A percentile compares a stretch with the other conserved stretches of the same genome.
Conservation (phyloP, 2,329 filamentous ascomycete species). For the Trichoderma oligosporum region DNA sequence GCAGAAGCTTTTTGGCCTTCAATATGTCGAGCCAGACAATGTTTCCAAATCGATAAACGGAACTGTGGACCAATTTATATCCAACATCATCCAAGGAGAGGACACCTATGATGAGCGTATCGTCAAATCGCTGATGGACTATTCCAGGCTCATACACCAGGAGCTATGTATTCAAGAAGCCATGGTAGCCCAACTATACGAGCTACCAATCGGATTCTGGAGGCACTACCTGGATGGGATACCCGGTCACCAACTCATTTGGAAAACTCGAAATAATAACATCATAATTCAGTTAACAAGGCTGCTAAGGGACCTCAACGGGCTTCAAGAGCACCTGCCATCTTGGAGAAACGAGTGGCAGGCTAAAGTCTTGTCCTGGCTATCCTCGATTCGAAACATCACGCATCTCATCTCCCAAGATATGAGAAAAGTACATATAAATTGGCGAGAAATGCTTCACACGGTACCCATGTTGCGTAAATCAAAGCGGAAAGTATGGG, state of each 20-base stretch:
- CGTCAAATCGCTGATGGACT: constrained; percentile 21
- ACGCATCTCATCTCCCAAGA: constrained; percentile 18
- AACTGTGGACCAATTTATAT: not conserved
- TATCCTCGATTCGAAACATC: constrained; percentile 20
- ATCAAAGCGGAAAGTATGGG: constrained; percentile 17
- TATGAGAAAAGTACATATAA: not conserved
- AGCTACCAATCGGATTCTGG: constrained; percentile 21
- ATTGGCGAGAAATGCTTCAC: constrained; percentile 25
- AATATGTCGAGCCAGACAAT: not conserved
- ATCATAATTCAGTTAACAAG: constrained; percentile 6
- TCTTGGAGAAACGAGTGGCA: constrained; percentile 22
- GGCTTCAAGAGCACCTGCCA: not conserved
- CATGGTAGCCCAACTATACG: constrained; percentile 27
- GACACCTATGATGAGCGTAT: constrained; percentile 21
- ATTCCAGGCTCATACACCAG: constrained; percentile 17
- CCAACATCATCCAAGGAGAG: not conserved
- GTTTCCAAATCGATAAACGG: not conserved
- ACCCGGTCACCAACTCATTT: constrained; percentile 13
- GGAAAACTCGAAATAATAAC: not conserved
- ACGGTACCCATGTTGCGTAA: constrained; percentile 28
- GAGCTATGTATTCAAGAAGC: constrained; percentile 25
- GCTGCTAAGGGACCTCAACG: not conserved
- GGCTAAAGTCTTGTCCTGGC: constrained; percentile 15
- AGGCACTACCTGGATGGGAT: constrained; percentile 13
- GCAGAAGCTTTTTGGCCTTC: not conserved